A percentile compares a stretch with the other conserved stretches of the same genome.
Conservation (phyloP, 177 flowering plant genomes). For the Vitis hybrid region DNA sequence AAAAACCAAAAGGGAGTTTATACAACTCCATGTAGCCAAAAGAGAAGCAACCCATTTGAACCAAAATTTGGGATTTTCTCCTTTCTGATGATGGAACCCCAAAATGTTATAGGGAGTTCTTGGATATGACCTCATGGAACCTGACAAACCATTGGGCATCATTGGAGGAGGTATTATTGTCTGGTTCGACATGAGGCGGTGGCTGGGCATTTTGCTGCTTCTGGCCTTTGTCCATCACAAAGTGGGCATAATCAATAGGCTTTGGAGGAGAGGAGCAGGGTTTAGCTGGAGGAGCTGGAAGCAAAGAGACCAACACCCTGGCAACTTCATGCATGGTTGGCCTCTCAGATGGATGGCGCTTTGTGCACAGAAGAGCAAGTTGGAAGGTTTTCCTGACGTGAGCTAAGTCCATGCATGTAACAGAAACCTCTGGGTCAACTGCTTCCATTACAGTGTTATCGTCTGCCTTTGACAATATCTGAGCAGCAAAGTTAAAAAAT, state of each 20-base stretch:
- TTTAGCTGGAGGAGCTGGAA: conserved; percentile 50
- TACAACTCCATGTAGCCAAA: neutral
- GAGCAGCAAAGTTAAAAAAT: conserved; percentile 4
- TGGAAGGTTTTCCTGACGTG: conserved; percentile 76
- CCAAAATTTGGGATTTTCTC: conserved; percentile 11
- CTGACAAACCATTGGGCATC: conserved; percentile 82
- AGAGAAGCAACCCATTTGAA: neutral
- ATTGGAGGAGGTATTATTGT: conserved; percentile 35
- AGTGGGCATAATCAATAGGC: conserved; percentile 45
- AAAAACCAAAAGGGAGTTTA: no score
- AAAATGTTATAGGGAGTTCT: conserved; percentile 34
- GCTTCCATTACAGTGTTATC: conserved; percentile 86
- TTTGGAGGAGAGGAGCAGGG: conserved; percentile 27
- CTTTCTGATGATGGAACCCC: neutral
- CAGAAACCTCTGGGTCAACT: conserved; percentile 86
- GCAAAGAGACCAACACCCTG: conserved; percentile 63
- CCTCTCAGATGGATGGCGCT: conserved; percentile 62
- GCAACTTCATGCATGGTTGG: conserved; percentile 92
- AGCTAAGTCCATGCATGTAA: conserved; percentile 71
- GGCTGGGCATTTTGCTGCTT: conserved; percentile 23
- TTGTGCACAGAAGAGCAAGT: conserved; percentile 84
- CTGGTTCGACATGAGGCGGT: conserved; percentile 20
- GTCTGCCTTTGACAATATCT: conserved; percentile 83
- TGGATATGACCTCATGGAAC: conserved; percentile 77
- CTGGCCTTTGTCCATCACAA: conserved; percentile 43